Evolutionary conservation across 1,284 basidiomycete species (phyloP).

Genomic region (Leccinum solheimii): DNA sequence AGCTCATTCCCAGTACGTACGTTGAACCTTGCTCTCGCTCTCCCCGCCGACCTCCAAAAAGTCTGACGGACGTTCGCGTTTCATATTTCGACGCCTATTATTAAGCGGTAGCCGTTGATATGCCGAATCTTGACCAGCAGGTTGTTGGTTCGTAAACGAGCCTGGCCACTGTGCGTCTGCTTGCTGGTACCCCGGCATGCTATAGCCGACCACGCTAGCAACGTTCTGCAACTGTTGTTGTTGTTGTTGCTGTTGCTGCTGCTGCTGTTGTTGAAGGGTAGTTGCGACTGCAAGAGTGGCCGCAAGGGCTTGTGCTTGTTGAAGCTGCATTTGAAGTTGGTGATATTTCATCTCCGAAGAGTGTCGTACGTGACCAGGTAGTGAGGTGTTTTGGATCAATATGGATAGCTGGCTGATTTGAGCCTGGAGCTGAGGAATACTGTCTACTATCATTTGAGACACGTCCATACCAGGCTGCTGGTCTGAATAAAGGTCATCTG

Average conservation of each 20-base stretch:
- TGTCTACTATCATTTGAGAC: slow-evolving; percentile 68
- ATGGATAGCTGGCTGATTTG: slow-evolving; percentile 73
- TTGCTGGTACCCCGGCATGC: slow-evolving; percentile 41
- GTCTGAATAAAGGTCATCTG: slow-evolving; percentile 66
- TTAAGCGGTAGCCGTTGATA: slow-evolving; percentile 81
- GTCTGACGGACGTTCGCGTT: slow-evolving; percentile 79
- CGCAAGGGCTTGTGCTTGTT: slow-evolving; percentile 70
- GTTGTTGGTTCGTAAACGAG: slow-evolving; percentile 62
- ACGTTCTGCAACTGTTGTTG: slow-evolving; percentile 37
- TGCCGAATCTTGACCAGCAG: slow-evolving; percentile 70
- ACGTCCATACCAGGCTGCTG: slow-evolving; percentile 65
- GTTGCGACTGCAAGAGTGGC: slow-evolving; percentile 56
- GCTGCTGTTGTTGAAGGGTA: slow-evolving; percentile 51
- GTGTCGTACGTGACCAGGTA: slow-evolving; percentile 71
- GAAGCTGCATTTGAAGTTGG: slow-evolving; percentile 72
- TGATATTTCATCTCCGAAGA: slow-evolving; percentile 77
- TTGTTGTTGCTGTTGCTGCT: slow-evolving; percentile 42
- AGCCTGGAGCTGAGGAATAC: slow-evolving; percentile 75
- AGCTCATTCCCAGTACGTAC: slow-evolving; percentile 63
- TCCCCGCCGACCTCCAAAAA: slow-evolving; percentile 73
- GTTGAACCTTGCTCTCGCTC: slow-evolving; percentile 58
- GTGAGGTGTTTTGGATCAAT: slow-evolving; percentile 72
- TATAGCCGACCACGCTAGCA: slow-evolving; percentile 39
- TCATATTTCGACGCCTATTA: slow-evolving; percentile 70
- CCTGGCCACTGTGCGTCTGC: slow-evolving; percentile 45